Percentiles rank a stretch among this genome's conserved stretches.
Conservation (phyloP, 2,329 filamentous ascomycete species). For the Thielaviopsis cerberus region DNA sequence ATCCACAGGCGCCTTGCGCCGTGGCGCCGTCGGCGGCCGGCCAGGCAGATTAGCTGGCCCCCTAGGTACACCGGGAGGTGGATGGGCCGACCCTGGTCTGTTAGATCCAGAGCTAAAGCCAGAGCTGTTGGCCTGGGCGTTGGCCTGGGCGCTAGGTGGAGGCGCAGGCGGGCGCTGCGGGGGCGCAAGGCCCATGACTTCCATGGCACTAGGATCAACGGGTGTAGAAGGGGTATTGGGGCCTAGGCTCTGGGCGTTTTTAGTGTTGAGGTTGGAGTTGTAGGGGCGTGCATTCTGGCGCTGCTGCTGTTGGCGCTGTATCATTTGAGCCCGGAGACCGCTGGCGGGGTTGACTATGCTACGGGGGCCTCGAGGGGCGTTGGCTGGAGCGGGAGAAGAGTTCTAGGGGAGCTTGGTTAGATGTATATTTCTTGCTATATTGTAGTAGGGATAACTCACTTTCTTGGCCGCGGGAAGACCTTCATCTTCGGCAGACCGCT, state of each 20-base stretch:
- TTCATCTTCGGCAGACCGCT: slow-evolving; percentile 25
- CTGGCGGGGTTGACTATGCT: not conserved
- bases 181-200: slow-evolving; percentile 29
- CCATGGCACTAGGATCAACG: slow-evolving; percentile 33
- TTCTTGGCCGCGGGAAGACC: slow-evolving; percentile 21
- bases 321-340: slow-evolving; percentile 16
- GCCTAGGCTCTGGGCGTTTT: not conserved
- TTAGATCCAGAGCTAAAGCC: too few species aligned
- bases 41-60: not conserved
- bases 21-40: slow-evolving; percentile 13
- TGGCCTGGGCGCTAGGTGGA: not conserved
- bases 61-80: slow-evolving; percentile 14
- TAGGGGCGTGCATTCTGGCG: not conserved
- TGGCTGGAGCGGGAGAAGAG: not conserved
- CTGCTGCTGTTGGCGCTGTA: slow-evolving; percentile 14
- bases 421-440: not conserved
- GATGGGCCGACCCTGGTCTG: not conserved
- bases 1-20: slow-evolving; percentile 25
- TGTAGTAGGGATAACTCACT: slow-evolving; percentile 19
- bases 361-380: not conserved
- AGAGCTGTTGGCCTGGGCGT: slow-evolving; percentile 6
- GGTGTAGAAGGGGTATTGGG: slow-evolving; percentile 6
- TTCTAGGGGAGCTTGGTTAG: not conserved
- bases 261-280: not conserved
- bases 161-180: slow-evolving; percentile 24